Base-by-base conservation (phyloP, 306 rosid species). In the Casuarina glauca region DNA sequence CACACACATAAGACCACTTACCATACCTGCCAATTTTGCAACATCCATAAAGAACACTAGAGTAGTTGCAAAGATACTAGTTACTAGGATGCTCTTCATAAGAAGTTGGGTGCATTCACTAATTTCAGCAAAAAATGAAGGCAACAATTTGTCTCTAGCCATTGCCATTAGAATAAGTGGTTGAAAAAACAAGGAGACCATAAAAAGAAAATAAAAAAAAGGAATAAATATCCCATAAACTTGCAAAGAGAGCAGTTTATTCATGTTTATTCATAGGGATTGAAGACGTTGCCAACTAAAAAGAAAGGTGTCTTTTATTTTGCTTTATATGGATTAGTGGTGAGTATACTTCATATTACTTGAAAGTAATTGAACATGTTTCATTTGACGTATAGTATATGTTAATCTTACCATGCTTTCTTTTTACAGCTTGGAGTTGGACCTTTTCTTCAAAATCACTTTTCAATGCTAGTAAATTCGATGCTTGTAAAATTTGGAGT, bases 31-130 rank as follows among this genome's bases (percentile, higher is more conserved):
- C 48, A 94, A 77, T 79, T 87, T 81, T 36, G 94, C 87, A 79
- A 94, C 97, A 75, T 94, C 98, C 98, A 92, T 89, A 57, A 82
- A 76, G 84, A 89, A 89, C 58, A 97, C 93, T 84, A 94, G 80
- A 76, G 19, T 42, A 75, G 97, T 91, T 75, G 95, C 86, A 74
- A 77, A 80, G 83, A 92, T 39, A 74, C 97, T 97, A 83, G 95
- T 90, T 70, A 74, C 87, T 74, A 94, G 32, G n/a, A 89, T 88
- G 81, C 91, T 72, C 79, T 88, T 86, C 49, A 86, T 70, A 45
- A 89, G 91, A 74, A 83, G 88, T 76, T 86, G 88, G 0, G 86
- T 85, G 6, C 19, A 16, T 76, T 72, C 72, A 69, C 74, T 86
- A 43, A 88, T 79, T 5, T 86, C 89, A 0, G 91, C 75, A 74